Base-by-base conservation (phyloP, 2,329 filamentous ascomycete genomes). In the Aspergillus phoenicis region DNA sequence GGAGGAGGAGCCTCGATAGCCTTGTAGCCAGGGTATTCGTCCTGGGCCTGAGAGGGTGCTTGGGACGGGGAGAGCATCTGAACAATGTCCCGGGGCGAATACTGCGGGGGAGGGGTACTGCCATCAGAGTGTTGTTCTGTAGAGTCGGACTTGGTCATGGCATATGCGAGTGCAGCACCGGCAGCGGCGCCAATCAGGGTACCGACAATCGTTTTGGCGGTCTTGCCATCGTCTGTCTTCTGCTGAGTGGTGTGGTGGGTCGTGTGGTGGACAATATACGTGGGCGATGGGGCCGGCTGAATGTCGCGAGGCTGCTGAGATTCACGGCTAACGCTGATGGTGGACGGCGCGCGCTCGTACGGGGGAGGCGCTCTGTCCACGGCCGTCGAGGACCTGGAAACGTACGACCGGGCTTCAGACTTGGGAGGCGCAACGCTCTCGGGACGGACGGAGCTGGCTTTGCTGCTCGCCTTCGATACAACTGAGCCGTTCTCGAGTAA, bases 121-220 rank as follows among this genome's bases (percentile, higher is more conserved):
- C 57, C 57, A 5, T 72, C 67, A 8, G 65, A 67, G 11, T 36
- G 33, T 13, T 69, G 60, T 20, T 73, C 65, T 1, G 36, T 26
- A 6, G 71, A 68, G 41, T 90, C 87, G 61, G 83, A 82, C 66
- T 85, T 87, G 64, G 87, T 83, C 80, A 92, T 88, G 22, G 87
- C 87, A 76, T 95, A 96, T 8, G 91, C 89, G 43, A 91, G 81
- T 8, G 89, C 90, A 38, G 89, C 90, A 41, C 90, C 90, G 17
- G 91, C 91, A 15, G 91, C 91, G 33, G 90, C 91, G 47, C 91
- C 91, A 52, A 96, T 82, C 10, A 96, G 81, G 7, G 90, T 89
- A 7, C 91, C 90, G 49, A 95, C 83, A 45, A 93, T 82, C 20
- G 86, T 85, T 66, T 88, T 88, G 43, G 86, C 82, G 7, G 71